Percentiles rank a stretch among this genome's conserved stretches.
Evolutionary conservation across 2,329 filamentous ascomycete genomes (phyloP).

Genomic region (Aspergillus udagawae): DNA sequence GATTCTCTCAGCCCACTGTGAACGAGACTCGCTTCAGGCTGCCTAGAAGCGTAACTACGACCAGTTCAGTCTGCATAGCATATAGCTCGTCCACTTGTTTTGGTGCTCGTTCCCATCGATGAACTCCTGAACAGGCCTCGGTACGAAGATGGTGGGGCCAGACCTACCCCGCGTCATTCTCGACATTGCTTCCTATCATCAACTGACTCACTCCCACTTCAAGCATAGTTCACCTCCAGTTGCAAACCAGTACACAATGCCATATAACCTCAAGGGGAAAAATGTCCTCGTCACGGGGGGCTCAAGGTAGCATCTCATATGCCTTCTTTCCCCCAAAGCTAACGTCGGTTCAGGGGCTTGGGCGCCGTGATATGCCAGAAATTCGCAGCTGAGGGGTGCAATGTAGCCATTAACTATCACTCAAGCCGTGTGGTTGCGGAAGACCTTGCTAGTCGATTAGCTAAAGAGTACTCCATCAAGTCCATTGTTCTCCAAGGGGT

Average conservation of each 20-base stretch:
- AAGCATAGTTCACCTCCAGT: no score
- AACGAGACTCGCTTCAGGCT: no score
- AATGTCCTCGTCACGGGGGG: background rate
- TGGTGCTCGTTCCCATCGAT: no score
- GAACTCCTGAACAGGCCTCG: no score
- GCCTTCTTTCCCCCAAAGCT: background rate
- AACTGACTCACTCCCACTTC: no score
- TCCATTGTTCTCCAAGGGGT: background rate
- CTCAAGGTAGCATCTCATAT: background rate
- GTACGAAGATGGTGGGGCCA: no score
- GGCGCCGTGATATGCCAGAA: constrained; percentile 61
- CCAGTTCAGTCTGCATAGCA: no score
- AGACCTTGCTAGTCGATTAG: constrained; percentile 41
- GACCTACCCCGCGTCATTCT: no score
- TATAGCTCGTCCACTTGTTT: no score
- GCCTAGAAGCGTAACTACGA: no score
- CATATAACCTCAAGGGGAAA: background rate
- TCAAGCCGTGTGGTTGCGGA: constrained; percentile 54
- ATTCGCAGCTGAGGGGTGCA: constrained; percentile 59
- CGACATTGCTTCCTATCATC: no score
- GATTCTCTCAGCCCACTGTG: no score
- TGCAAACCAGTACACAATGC: background rate
- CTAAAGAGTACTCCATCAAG: background rate
- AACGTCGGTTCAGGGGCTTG: constrained; percentile 45
- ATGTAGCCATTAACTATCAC: constrained; percentile 65